Evolutionary conservation across 192 early-diverging fungal species (phyloP), one percentile per base, ranked within the genome.

Genomic region (Diversispora epigaea): DNA sequence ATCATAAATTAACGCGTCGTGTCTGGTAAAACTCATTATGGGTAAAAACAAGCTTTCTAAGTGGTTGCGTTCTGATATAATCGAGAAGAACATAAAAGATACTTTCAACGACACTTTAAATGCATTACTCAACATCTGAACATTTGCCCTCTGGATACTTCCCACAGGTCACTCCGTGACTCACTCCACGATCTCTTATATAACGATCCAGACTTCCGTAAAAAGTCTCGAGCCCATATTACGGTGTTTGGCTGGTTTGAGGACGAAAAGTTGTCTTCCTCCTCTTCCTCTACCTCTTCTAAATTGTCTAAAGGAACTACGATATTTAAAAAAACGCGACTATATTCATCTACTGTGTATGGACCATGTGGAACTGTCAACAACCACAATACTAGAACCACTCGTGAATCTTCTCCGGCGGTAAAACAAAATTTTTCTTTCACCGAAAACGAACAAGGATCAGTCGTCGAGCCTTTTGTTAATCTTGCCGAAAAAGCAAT

Each of bases 251-350:
- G 52, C 15, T 70, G 25, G 68, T n/a, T 70, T 54, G 68, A 70
- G 17, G 52, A 70, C n/a, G 17, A 70, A 67, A 67, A 49, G 32
- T 67, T 46, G 32, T 67, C n/a, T 0, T 64, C 62, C 10, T 64
- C 62, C 21, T 64, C 62, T 64, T 64, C 10, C 8, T 49, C 65
- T 7, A 54, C 52, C 65, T 6, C 54, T 32, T 56, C 47, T 32
- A 55, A 70, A 70, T 0, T 6, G 32, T 49, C 19, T 15, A 70
- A 70, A 45, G 25, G 11, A n/a, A n/a, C n/a, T n/a, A n/a, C n/a
- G n/a, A n/a, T n/a, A n/a, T n/a, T n/a, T n/a, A n/a, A n/a, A n/a
- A n/a, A n/a, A n/a, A n/a, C n/a, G n/a, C n/a, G n/a, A n/a, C n/a
- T n/a, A n/a, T n/a, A n/a, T n/a, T n/a, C 7, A 12, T 21, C 43